phyloP scores from a whole-genome alignment of 192 early-diverging fungal species.

The Coemansia sp. region DNA sequence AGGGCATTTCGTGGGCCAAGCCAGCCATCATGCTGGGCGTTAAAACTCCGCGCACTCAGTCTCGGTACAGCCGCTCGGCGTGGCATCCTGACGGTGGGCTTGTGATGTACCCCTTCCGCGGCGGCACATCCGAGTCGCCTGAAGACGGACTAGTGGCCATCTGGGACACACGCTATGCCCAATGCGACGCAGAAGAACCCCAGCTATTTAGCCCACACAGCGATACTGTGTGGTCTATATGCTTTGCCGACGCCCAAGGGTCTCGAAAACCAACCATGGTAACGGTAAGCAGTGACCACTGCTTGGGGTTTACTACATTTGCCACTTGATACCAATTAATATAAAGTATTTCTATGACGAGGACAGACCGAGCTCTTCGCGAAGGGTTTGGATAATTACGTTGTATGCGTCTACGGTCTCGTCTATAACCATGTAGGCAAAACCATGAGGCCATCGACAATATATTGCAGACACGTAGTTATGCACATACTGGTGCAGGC shows the following conservation, averaged over 20 bases:
- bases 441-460: conserved; percentile 37
- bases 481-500: conserved; percentile 36
- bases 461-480: conserved; percentile 29
- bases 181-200: conserved; percentile 18
- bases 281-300: conserved; percentile 23
- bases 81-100: conserved; percentile 43
- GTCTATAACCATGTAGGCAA: conserved; percentile 54
- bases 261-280: conserved; percentile 21
- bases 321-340: conserved; percentile 1
- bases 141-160: conserved; percentile 21
- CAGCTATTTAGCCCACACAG: conserved; percentile 25
- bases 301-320: conserved; percentile 37
- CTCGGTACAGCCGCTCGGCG: conserved; percentile 33
- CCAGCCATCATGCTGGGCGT: conserved; percentile 28
- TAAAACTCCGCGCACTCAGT: conserved; percentile 16
- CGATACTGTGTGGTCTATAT: conserved; percentile 23
- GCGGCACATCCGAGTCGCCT: background rate
- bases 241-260: conserved; percentile 13
- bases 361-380: background rate
- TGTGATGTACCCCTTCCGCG: conserved; percentile 30
- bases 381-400: conserved; percentile 34
- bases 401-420: conserved; percentile 47
- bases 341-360: background rate
- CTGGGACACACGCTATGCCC: conserved; percentile 39
- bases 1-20: background rate